Percentiles rank a stretch among this genome's conserved stretches.
Evolutionary conservation across 2,329 filamentous ascomycete species (phyloP).

Genomic region (Aspergillus thermomutatus): DNA sequence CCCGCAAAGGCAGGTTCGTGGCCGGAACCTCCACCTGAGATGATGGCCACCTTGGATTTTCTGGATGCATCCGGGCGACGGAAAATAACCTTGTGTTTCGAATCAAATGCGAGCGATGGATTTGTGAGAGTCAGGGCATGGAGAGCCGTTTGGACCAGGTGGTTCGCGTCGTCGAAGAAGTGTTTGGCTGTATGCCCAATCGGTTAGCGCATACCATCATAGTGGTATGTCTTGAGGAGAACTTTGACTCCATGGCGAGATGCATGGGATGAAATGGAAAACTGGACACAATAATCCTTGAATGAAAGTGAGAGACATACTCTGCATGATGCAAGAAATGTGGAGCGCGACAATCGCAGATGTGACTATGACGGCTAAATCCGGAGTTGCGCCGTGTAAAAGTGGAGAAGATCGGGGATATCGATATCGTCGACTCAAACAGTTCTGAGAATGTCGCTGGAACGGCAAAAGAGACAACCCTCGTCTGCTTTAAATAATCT

Average conservation of each 20-base stretch:
- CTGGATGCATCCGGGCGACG: constrained; percentile 56
- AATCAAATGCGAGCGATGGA: constrained; percentile 75
- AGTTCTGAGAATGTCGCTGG: background rate
- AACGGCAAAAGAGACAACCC: background rate
- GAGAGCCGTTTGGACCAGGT: constrained; percentile 74
- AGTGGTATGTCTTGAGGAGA: constrained; percentile 1
- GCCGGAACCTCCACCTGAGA: constrained; percentile 85
- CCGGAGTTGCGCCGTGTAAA: constrained; percentile 4
- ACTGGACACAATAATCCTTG: background rate
- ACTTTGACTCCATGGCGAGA: constrained; percentile 7
- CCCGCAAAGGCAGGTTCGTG: constrained; percentile 86
- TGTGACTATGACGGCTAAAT: no score
- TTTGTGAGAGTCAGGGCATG: constrained; percentile 77
- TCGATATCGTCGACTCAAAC: background rate
- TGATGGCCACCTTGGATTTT: constrained; percentile 67
- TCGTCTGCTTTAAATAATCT: background rate
- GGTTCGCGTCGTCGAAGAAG: constrained; percentile 80
- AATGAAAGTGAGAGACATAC: constrained; percentile 22
- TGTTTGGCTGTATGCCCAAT: constrained; percentile 59
- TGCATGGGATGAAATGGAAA: constrained; percentile 8
- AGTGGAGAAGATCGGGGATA: background rate
- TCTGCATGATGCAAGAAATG: constrained; percentile 32
- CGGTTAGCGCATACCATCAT: constrained; percentile 14
- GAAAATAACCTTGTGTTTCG: constrained; percentile 79
- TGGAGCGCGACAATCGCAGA: constrained; percentile 8